Evolutionary conservation across 305 asterid species (phyloP).

Genomic region (Solanum aculeatissimum): DNA sequence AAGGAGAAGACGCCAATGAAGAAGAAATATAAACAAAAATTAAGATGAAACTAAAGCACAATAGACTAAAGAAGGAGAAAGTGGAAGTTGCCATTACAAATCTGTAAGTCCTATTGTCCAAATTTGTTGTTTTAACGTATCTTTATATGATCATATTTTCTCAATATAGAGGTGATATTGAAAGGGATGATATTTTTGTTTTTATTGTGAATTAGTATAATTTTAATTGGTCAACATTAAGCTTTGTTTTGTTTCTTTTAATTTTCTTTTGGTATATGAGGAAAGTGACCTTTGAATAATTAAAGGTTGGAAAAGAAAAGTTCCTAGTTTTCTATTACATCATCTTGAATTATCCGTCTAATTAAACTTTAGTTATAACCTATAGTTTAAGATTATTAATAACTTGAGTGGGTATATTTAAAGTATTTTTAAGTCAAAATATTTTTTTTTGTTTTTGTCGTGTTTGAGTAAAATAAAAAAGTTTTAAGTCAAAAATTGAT

Average conservation of each 20-base stretch:
- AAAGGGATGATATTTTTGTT: background rate
- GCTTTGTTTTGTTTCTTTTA: background rate
- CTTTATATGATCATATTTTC: too few relatives aligned
- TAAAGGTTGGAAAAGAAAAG: background rate
- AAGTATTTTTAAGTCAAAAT: too few relatives aligned
- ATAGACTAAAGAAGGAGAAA: background rate
- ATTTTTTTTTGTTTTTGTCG: too few relatives aligned
- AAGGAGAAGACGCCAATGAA: slow-evolving; percentile 23
- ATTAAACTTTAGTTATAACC: background rate
- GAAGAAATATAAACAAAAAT: slow-evolving; percentile 11
- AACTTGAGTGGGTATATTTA: background rate
- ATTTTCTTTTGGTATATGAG: background rate
- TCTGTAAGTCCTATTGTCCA: background rate
- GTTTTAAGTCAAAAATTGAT: too few relatives aligned
- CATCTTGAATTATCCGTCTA: background rate
- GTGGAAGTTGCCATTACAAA: background rate
- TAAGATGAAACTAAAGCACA: slow-evolving; percentile 6
- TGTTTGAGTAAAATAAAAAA: too few relatives aligned
- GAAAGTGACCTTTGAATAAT: background rate
- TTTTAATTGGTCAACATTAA: background rate
- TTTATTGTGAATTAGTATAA: background rate
- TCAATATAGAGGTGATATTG: background rate
- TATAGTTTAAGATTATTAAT: background rate
- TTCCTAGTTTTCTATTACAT: background rate
- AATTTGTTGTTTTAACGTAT: background rate